Evolutionary conservation across 176 grass and related monocot genomes (phyloP).

Genomic region (Themeda triandra): DNA sequence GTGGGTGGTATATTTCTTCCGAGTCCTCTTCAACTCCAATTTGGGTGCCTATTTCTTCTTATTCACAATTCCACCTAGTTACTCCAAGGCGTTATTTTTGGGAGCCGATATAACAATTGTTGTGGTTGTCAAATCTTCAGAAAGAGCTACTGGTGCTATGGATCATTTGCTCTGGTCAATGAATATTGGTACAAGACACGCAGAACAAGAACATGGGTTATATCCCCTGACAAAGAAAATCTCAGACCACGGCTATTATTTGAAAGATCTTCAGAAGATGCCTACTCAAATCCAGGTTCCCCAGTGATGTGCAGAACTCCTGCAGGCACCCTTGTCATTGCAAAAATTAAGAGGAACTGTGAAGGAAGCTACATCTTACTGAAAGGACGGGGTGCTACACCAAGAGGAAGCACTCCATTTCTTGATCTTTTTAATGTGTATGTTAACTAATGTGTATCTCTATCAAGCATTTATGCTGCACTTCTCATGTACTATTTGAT

Average conservation of each 20-base stretch:
- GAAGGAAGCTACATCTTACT: slow-evolving; percentile 57
- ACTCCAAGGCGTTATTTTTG: not conserved
- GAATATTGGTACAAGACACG: slow-evolving; percentile 85
- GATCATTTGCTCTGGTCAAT: slow-evolving; percentile 62
- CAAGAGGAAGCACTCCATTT: slow-evolving; percentile 71
- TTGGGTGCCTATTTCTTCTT: not conserved
- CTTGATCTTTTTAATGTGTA: slow-evolving; percentile 87
- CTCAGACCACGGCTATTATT: slow-evolving; percentile 54
- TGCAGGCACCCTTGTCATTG: slow-evolving; percentile 70
- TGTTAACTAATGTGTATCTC: slow-evolving; percentile 10
- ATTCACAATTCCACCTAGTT: not conserved
- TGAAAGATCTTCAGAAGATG: slow-evolving; percentile 89
- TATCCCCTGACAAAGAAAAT: slow-evolving; percentile 52
- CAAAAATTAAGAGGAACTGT: slow-evolving; percentile 62
- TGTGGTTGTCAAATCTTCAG: slow-evolving; percentile 40
- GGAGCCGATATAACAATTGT: not conserved
- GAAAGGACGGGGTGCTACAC: slow-evolving; percentile 77
- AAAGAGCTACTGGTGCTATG: slow-evolving; percentile 70
- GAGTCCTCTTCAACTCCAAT: not conserved
- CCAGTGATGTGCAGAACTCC: slow-evolving; percentile 81
- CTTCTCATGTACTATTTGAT: not conserved
- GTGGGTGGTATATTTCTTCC: not conserved
- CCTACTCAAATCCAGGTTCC: slow-evolving; percentile 79
- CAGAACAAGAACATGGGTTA: slow-evolving; percentile 76
- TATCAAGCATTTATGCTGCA: slow-evolving; percentile 24